phyloP scores from a whole-genome alignment of 2,329 filamentous ascomycete genomes.

The Pseudopithomyces chartarum region DNA sequence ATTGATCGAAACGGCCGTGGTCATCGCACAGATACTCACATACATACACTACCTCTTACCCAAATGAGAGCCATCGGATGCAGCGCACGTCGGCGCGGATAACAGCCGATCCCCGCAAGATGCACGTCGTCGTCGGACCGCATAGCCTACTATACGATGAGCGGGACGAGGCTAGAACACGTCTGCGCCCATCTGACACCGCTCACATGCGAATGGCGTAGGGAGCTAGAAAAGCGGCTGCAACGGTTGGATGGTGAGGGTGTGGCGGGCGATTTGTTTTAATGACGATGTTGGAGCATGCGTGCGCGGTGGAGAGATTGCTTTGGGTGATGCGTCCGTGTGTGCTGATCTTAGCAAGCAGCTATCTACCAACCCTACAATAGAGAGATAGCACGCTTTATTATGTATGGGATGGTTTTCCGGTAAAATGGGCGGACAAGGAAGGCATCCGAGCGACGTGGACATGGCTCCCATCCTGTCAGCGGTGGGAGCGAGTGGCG shows the following conservation, averaged over 20 bases:
- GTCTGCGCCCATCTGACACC: conserved; percentile 21
- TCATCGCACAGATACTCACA: too few relatives aligned
- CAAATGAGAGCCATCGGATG: too few relatives aligned
- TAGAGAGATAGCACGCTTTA: too few relatives aligned
- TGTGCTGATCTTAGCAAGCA: conserved; percentile 1
- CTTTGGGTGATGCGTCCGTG: background rate
- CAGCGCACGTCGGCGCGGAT: background rate
- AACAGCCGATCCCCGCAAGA: conserved; percentile 36
- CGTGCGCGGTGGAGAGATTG: background rate
- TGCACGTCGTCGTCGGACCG: conserved; percentile 23
- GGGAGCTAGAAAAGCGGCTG: background rate
- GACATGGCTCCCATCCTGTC: background rate
- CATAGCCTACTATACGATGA: conserved; percentile 13
- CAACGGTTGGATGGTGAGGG: too few relatives aligned
- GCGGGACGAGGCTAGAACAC: conserved; percentile 18
- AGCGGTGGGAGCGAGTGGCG: background rate
- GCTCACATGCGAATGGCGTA: background rate
- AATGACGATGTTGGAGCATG: background rate
- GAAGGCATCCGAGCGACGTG: too few relatives aligned
- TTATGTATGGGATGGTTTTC: background rate
- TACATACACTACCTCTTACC: too few relatives aligned
- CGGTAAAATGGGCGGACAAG: conserved; percentile 4
- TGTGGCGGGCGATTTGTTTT: too few relatives aligned
- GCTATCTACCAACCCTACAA: too few relatives aligned
- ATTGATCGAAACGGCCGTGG: too few relatives aligned